A percentile compares a stretch with the other conserved stretches of the same genome.
Conservation (phyloP, 306 rosid genomes). For the Amphicarpaea edgeworthii region DNA sequence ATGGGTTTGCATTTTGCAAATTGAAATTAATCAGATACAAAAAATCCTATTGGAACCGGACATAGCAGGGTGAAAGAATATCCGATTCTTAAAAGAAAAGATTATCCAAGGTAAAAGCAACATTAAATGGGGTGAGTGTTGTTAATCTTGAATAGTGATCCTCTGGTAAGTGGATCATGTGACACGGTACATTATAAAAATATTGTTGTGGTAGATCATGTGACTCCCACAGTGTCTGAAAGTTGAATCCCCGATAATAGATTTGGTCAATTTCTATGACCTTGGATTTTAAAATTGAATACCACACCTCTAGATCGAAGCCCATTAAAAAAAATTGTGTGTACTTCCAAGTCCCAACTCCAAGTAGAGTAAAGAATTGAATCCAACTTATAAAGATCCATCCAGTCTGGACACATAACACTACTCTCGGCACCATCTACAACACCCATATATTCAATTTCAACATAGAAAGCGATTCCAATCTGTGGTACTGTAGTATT, state of each 20-base stretch:
- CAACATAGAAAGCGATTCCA: slow-evolving; percentile 40
- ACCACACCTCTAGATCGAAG: slow-evolving; percentile 50
- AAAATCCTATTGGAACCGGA: background rate
- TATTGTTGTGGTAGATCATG: slow-evolving; percentile 40
- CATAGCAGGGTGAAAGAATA: slow-evolving; percentile 38
- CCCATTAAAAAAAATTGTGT: slow-evolving; percentile 9
- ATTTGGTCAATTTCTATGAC: slow-evolving; percentile 42
- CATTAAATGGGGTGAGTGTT: slow-evolving; percentile 31
- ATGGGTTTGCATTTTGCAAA: background rate
- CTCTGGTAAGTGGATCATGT: slow-evolving; percentile 51
- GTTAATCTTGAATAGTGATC: slow-evolving; percentile 33
- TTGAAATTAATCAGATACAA: background rate
- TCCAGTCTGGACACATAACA: slow-evolving; percentile 52
- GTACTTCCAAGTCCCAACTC: slow-evolving; percentile 54
- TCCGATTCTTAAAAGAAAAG: background rate
- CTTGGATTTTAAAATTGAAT: slow-evolving; percentile 31
- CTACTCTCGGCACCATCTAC: slow-evolving; percentile 40
- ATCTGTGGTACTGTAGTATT: background rate
- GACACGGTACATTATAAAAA: slow-evolving; percentile 38
- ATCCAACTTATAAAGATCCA: slow-evolving; percentile 52
- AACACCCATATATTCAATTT: slow-evolving; percentile 38
- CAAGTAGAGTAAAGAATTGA: slow-evolving; percentile 44
- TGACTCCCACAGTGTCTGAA: slow-evolving; percentile 52
- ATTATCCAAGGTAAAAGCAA: slow-evolving; percentile 42
- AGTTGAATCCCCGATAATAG: slow-evolving; percentile 49